These are phyloP conservation scores for Phoma sp. DNA, from an alignment of 2,329 filamentous ascomycete species.

Conservation along the genomic window DNA sequence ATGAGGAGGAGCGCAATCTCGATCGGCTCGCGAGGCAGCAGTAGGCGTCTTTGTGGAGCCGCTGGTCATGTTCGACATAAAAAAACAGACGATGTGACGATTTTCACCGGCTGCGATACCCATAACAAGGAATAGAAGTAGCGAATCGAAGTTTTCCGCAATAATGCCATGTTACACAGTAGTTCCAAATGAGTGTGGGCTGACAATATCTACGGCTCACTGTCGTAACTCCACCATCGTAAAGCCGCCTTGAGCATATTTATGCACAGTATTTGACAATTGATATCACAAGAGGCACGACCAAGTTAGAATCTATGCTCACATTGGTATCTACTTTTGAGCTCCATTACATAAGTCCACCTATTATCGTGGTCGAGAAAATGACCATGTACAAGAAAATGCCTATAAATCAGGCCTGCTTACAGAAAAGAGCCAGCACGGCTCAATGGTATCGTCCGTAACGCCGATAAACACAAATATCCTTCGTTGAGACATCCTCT, in stretches of 20 bases:
- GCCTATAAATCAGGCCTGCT: conserved; percentile 4
- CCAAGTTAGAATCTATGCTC: not conserved
- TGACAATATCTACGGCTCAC: too few species aligned
- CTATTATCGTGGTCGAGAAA: conserved; percentile 2
- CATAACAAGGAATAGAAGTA: not conserved
- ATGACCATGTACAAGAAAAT: conserved; percentile 25
- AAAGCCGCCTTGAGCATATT: too few species aligned
- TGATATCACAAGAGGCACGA: not conserved
- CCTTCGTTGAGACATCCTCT: not conserved
- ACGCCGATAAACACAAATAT: conserved; percentile 25
- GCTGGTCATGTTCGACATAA: too few species aligned
- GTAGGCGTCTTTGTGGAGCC: not conserved
- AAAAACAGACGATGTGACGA: not conserved
- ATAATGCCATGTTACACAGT: not conserved
- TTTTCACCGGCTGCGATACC: not conserved
- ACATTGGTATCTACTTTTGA: conserved; percentile 1
- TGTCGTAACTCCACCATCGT: too few species aligned
- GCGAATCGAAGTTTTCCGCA: not conserved
- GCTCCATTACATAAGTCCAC: conserved; percentile 5
- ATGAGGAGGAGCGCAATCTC: conserved; percentile 33
- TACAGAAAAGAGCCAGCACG: conserved; percentile 4
- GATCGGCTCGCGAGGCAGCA: conserved; percentile 18
- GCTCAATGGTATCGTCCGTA: conserved; percentile 26
- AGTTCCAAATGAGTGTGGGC: too few species aligned
- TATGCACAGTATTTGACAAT: too few species aligned